phyloP scores from a whole-genome alignment of 176 grass and related monocot genomes.

The Rhynchospora pubera region DNA sequence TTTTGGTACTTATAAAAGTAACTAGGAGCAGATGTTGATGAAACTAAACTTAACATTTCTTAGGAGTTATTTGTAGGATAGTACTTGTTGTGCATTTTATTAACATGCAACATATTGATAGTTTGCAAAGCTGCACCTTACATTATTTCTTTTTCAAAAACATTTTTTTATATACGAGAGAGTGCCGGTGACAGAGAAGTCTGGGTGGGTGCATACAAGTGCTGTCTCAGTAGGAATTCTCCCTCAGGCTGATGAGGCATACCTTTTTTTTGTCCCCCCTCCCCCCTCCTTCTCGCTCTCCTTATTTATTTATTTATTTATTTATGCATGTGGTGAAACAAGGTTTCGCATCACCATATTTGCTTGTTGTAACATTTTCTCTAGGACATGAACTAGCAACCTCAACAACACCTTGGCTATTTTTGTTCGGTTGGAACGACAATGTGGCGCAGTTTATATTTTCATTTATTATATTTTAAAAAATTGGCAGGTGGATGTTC shows the following conservation, averaged over 20 bases:
- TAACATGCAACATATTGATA: not conserved
- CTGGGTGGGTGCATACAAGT: constrained; percentile 88
- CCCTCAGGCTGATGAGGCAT: constrained; percentile 88
- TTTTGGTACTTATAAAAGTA: too few relatives aligned
- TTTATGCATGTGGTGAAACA: not conserved
- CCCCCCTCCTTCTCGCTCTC: too few relatives aligned
- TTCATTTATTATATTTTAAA: not conserved
- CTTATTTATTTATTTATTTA: too few relatives aligned
- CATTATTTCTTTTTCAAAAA: not conserved
- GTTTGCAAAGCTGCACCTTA: not conserved
- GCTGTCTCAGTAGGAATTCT: constrained; percentile 90
- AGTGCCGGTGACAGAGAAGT: constrained; percentile 86
- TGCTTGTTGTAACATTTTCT: not conserved
- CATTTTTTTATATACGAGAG: constrained; percentile 38
- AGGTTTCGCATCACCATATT: not conserved
- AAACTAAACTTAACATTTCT: too few relatives aligned
- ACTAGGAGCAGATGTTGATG: too few relatives aligned
- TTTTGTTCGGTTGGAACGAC: not conserved
- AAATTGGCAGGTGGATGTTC: constrained; percentile 65
- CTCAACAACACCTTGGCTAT: not conserved
- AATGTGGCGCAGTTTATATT: not conserved
- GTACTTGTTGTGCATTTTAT: not conserved
- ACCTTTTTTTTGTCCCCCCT: too few relatives aligned
- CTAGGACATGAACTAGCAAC: not conserved
- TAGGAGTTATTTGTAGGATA: too few relatives aligned